Evolutionary conservation across 177 flowering plant genomes (phyloP).

Genomic region (Vitis hybrid): DNA sequence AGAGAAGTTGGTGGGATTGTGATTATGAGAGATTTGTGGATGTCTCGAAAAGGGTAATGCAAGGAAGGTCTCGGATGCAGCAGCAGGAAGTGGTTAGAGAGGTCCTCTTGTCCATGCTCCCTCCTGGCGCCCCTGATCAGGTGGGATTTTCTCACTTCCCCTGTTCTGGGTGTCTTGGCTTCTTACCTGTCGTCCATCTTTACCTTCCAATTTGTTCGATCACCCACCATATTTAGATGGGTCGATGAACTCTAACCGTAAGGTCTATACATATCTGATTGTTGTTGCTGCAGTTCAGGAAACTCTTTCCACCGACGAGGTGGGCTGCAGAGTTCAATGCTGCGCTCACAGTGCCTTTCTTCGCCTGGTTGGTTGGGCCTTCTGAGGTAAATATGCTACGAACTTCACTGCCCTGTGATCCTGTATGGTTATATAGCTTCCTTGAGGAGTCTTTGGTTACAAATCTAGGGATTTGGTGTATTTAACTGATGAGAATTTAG

Average conservation of each 20-base stretch:
- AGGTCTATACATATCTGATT: background rate
- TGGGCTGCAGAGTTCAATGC: slow-evolving; percentile 98
- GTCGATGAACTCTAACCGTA: too few relatives aligned
- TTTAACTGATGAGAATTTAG: background rate
- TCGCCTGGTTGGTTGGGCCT: slow-evolving; percentile 96
- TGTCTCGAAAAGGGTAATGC: slow-evolving; percentile 81
- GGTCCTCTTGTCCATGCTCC: slow-evolving; percentile 92
- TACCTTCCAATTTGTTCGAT: too few relatives aligned
- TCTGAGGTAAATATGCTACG: slow-evolving; percentile 63
- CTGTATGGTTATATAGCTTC: background rate
- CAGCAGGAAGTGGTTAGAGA: slow-evolving; percentile 88
- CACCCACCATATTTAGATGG: too few relatives aligned
- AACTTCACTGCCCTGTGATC: background rate
- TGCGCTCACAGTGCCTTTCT: slow-evolving; percentile 89
- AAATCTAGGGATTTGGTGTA: background rate
- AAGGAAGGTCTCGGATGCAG: slow-evolving; percentile 68
- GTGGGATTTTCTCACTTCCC: slow-evolving; percentile 26
- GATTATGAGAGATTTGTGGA: slow-evolving; percentile 90
- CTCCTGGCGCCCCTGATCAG: slow-evolving; percentile 99
- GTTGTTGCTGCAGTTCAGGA: slow-evolving; percentile 65
- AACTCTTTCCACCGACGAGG: slow-evolving; percentile 93
- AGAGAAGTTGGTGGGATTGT: slow-evolving; percentile 42
- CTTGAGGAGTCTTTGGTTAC: too few relatives aligned
- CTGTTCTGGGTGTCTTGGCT: background rate
- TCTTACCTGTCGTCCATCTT: too few relatives aligned